Evolutionary conservation across 306 rosid species (phyloP).

Genomic region (Lathyrus sativus): DNA sequence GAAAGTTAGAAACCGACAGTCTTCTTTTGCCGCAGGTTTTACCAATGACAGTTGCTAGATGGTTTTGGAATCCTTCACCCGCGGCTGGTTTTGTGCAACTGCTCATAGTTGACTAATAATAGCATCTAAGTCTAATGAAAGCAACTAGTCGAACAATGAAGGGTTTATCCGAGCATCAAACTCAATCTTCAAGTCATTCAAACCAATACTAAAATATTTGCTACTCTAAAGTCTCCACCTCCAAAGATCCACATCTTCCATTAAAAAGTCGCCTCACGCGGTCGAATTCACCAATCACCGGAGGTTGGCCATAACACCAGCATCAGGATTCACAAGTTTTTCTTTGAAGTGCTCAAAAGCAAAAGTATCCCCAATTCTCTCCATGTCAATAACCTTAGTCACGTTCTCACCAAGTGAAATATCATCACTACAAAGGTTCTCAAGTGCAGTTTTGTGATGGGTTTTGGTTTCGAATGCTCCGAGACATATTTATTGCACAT

Average conservation of each 20-base stretch:
- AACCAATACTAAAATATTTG: slow-evolving; percentile 80
- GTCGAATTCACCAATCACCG: slow-evolving; percentile 51
- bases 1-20: too few species aligned
- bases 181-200: slow-evolving; percentile 68
- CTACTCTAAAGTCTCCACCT: slow-evolving; percentile 77
- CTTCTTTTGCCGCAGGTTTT: too few species aligned
- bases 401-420: slow-evolving; percentile 47
- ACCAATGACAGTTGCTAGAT: too few species aligned
- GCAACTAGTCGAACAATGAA: slow-evolving; percentile 64
- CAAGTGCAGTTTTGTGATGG: slow-evolving; percentile 88
- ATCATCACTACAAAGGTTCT: slow-evolving; percentile 43
- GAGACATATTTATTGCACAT: too few species aligned
- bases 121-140: too few species aligned
- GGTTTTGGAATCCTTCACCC: too few species aligned
- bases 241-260: slow-evolving; percentile 96
- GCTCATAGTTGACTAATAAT: too few species aligned
- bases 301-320: slow-evolving; percentile 26
- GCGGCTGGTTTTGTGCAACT: too few species aligned
- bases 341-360: slow-evolving; percentile 84
- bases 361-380: slow-evolving; percentile 86
- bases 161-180: slow-evolving; percentile 59
- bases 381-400: slow-evolving; percentile 59
- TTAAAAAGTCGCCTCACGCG: slow-evolving; percentile 52
- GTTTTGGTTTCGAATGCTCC: too few species aligned
- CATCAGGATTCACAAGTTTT: slow-evolving; percentile 43